These are phyloP conservation scores for Hanseniaspora vineae DNA, from an alignment of 805 yeast genomes.

Conservation along the genomic window DNA sequence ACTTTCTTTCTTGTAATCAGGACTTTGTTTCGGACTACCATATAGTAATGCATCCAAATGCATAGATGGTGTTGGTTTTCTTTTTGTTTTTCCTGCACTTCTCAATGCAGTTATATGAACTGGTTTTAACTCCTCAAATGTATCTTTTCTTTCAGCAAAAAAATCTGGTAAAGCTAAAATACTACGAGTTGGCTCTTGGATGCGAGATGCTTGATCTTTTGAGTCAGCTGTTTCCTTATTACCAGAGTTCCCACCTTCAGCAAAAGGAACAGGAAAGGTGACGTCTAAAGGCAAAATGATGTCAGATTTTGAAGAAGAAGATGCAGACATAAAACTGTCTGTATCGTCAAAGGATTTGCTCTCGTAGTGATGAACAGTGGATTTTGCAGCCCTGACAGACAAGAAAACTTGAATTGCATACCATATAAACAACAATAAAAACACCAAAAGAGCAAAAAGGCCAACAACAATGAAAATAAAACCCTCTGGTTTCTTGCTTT, in stretches of 20 bases:
- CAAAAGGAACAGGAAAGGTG: no score
- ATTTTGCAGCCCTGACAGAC: conserved; percentile 41
- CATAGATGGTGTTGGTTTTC: neutral
- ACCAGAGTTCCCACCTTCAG: no score
- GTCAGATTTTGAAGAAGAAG: no score
- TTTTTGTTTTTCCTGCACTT: neutral
- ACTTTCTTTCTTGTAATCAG: no score
- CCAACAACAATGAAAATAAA: conserved; percentile 80
- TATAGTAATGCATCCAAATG: neutral
- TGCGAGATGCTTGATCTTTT: no score
- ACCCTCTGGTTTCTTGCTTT: conserved; percentile 46
- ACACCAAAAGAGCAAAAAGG: conserved; percentile 45
- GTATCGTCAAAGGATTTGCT: neutral
- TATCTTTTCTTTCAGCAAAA: no score
- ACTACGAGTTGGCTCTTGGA: no score
- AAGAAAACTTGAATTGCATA: conserved; percentile 34
- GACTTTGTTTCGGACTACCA: neutral
- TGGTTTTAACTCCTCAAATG: no score
- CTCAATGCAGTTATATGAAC: neutral
- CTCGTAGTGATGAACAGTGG: conserved; percentile 14
- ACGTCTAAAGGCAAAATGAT: neutral
- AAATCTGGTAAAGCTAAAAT: no score
- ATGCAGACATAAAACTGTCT: neutral
- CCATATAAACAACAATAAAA: conserved; percentile 39
- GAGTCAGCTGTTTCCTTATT: no score